A percentile compares a stretch with the other conserved stretches of the same genome.
phyloP scores from a whole-genome alignment of 441 rosid species.

The Geranium incanum region DNA sequence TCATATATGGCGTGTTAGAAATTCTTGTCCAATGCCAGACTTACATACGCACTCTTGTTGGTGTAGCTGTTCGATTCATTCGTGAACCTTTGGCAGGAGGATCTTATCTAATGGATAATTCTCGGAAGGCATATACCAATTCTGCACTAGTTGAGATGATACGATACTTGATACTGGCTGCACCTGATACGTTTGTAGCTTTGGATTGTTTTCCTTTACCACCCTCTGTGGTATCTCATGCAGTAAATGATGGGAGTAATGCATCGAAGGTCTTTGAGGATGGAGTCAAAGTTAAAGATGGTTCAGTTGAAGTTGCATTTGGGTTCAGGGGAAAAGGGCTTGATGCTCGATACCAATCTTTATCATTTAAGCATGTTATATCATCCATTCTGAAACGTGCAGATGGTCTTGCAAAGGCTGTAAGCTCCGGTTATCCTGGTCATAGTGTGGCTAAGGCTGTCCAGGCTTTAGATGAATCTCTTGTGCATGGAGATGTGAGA shows the following conservation, averaged over 20 bases:
- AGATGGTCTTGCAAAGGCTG: conserved; percentile 68
- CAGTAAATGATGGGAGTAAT: conserved; percentile 63
- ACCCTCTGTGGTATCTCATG: conserved; percentile 58
- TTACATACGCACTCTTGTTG: conserved; percentile 72
- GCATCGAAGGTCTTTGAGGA: conserved; percentile 63
- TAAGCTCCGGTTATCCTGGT: conserved; percentile 61
- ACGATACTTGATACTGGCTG: conserved; percentile 83
- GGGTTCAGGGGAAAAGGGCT: conserved; percentile 53
- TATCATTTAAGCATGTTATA: conserved; percentile 62
- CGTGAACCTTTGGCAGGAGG: conserved; percentile 87
- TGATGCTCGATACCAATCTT: conserved; percentile 67
- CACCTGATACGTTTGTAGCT: conserved; percentile 94
- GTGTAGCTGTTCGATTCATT: conserved; percentile 71
- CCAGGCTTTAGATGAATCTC: conserved; percentile 83
- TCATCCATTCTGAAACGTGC: conserved; percentile 71
- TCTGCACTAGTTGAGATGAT: conserved; percentile 92
- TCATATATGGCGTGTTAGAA: conserved; percentile 85
- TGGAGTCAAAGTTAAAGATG: conserved; percentile 50
- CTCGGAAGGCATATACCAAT: conserved; percentile 83
- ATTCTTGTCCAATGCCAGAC: conserved; percentile 78
- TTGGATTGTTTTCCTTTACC: conserved; percentile 96
- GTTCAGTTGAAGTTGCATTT: conserved; percentile 42
- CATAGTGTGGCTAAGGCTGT: conserved; percentile 78
- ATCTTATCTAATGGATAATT: conserved; percentile 90
- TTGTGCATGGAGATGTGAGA: conserved; percentile 64